Conservation (phyloP, 371 early-diverging fungal species). For the Entomophthora muscae region DNA sequence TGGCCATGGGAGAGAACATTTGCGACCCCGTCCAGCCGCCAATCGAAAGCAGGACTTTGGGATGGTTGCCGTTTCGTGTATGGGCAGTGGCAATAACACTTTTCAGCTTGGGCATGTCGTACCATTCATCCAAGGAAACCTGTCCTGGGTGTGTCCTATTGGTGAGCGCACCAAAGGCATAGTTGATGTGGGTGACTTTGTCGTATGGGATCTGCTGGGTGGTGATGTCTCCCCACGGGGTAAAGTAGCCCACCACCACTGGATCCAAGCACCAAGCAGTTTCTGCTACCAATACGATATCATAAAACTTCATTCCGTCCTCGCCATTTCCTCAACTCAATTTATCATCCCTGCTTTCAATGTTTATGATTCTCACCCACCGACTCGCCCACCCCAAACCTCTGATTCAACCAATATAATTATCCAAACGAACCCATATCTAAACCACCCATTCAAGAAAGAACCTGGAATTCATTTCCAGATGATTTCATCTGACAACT, state of each 20-base stretch:
- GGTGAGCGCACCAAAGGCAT: background rate
- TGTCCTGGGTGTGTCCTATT: background rate
- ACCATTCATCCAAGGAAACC: background rate
- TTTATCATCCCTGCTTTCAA: too few relatives aligned
- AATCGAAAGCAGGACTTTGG: slow-evolving; percentile 43
- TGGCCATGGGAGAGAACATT: slow-evolving; percentile 34
- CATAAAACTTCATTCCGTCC: too few relatives aligned
- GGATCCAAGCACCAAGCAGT: background rate
- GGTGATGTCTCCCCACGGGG: slow-evolving; percentile 27
- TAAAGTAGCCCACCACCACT: slow-evolving; percentile 26
- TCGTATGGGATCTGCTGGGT: slow-evolving; percentile 17
- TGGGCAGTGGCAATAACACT: too few relatives aligned
- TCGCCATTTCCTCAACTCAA: too few relatives aligned
- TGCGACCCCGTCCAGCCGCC: slow-evolving; percentile 64
- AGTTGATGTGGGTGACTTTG: slow-evolving; percentile 5
- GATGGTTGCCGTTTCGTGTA: slow-evolving; percentile 25
- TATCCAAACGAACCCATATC: too few relatives aligned
- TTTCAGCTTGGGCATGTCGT: background rate
- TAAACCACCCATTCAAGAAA: too few relatives aligned
- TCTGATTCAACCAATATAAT: too few relatives aligned
- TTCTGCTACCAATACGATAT: too few relatives aligned
- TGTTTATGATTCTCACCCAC: too few relatives aligned
- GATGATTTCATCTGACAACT: too few relatives aligned
- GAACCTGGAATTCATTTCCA: too few relatives aligned
- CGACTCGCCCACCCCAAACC: too few relatives aligned